These are phyloP conservation scores for Alternaria solani DNA, from an alignment of 2,329 filamentous ascomycete species.

Conservation along the genomic window DNA sequence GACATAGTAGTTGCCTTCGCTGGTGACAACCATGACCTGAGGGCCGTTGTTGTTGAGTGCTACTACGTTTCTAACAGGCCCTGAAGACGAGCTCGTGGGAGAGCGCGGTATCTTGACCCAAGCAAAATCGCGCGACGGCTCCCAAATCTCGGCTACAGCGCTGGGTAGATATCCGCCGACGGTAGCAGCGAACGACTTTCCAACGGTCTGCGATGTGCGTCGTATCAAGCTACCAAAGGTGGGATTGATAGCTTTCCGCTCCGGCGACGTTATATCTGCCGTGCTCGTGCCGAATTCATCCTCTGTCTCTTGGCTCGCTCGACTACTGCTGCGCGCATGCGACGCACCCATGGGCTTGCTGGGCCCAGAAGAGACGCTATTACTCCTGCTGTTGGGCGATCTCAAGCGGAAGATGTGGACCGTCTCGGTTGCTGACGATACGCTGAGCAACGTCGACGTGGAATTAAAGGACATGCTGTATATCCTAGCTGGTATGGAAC, in stretches of 20 bases:
- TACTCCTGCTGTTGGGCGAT: constrained; percentile 44
- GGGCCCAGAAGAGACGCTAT: constrained; percentile 42
- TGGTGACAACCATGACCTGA: constrained; percentile 98
- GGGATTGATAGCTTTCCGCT: constrained; percentile 64
- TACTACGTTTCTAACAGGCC: constrained; percentile 85
- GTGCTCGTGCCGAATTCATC: constrained; percentile 55
- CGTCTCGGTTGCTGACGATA: constrained; percentile 95
- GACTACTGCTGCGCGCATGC: constrained; percentile 55
- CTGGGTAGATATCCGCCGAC: constrained; percentile 92
- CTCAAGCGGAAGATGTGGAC: constrained; percentile 91
- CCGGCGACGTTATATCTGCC: constrained; percentile 37
- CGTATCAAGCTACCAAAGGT: constrained; percentile 90
- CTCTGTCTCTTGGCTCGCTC: constrained; percentile 48
- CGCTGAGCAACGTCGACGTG: constrained; percentile 88
- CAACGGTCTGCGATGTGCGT: constrained; percentile 93
- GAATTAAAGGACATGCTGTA: constrained; percentile 99
- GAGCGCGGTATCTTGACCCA: constrained; percentile 89
- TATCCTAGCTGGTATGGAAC: constrained; percentile 93
- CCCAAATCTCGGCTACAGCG: constrained; percentile 97
- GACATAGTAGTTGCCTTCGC: constrained; percentile 92
- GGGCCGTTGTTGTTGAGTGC: constrained; percentile 95
- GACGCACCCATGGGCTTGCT: constrained; percentile 33
- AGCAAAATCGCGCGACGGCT: constrained; percentile 92
- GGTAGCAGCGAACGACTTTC: constrained; percentile 84
- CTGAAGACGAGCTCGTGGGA: constrained; percentile 43